phyloP scores from a whole-genome alignment of 305 asterid species.

The Solanum chacoense region DNA sequence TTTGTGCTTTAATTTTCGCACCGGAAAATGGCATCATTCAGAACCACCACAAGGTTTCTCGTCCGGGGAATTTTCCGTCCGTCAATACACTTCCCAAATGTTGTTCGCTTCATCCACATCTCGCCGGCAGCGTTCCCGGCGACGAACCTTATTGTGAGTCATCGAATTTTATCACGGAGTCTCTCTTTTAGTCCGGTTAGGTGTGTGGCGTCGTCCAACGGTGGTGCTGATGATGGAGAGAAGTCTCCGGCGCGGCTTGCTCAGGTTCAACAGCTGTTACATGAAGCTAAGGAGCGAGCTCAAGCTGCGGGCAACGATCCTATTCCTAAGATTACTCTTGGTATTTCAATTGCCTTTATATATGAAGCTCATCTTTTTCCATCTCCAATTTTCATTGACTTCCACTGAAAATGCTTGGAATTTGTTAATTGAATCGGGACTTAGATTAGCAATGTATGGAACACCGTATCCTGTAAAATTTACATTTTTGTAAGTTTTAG shows the following conservation, averaged over 20 bases:
- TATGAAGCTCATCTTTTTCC: not conserved
- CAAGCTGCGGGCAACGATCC: constrained; percentile 62
- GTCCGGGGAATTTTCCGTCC: constrained; percentile 42
- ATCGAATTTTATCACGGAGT: constrained; percentile 10
- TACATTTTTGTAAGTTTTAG: not conserved
- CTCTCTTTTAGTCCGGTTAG: constrained; percentile 20
- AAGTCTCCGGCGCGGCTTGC: constrained; percentile 71
- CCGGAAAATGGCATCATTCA: constrained; percentile 36
- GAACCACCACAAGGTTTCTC: constrained; percentile 25
- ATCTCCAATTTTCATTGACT: not conserved
- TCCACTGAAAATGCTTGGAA: not conserved
- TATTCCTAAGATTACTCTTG: constrained; percentile 60
- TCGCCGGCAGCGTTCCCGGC: constrained; percentile 7
- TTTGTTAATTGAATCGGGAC: not conserved
- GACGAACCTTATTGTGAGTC: not conserved
- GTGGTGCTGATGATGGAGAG: constrained; percentile 36
- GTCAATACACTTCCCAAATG: constrained; percentile 1
- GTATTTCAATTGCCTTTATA: constrained; percentile 20
- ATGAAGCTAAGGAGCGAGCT: constrained; percentile 56
- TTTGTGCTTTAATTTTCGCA: not conserved
- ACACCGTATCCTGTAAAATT: not conserved
- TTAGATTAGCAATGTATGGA: not conserved
- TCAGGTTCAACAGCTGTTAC: constrained; percentile 55
- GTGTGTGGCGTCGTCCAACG: constrained; percentile 44
- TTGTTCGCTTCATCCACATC: constrained; percentile 10